These are phyloP conservation scores for Erythrophleum ivorense DNA, from an alignment of 331 rosid genomes.

Conservation along the genomic window DNA sequence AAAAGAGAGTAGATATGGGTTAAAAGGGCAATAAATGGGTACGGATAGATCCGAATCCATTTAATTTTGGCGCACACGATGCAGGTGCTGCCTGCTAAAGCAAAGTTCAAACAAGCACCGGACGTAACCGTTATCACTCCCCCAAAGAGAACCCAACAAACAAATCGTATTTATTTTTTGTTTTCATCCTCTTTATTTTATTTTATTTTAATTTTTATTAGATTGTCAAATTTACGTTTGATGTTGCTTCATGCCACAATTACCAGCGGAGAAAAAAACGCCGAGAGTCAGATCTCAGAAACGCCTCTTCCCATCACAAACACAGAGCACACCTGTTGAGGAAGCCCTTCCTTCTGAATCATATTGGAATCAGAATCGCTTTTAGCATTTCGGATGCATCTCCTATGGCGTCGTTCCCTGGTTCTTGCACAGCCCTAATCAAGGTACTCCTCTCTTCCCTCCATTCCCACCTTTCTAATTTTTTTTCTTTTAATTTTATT, in stretches of 20 bases:
- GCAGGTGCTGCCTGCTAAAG: not conserved
- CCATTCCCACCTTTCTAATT: not conserved
- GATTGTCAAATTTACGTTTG: not conserved
- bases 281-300: slow-evolving; percentile 5
- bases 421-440: not conserved
- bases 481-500: not conserved
- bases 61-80: not conserved
- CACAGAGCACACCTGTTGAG: not conserved
- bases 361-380: not conserved
- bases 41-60: not conserved
- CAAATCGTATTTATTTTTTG: not conserved
- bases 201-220: not conserved
- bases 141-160: slow-evolving; percentile 4
- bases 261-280: slow-evolving; percentile 19
- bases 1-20: too few species aligned
- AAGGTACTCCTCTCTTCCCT: slow-evolving; percentile 2
- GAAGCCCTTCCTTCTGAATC: not conserved
- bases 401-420: not conserved
- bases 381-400: not conserved
- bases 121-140: not conserved
- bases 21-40: too few species aligned
- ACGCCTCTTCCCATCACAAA: not conserved
- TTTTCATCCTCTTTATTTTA: not conserved
- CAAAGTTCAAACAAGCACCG: not conserved
- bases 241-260: not conserved